Conservation (phyloP, 1,284 basidiomycete species). For the Rhodotorula sp. region DNA sequence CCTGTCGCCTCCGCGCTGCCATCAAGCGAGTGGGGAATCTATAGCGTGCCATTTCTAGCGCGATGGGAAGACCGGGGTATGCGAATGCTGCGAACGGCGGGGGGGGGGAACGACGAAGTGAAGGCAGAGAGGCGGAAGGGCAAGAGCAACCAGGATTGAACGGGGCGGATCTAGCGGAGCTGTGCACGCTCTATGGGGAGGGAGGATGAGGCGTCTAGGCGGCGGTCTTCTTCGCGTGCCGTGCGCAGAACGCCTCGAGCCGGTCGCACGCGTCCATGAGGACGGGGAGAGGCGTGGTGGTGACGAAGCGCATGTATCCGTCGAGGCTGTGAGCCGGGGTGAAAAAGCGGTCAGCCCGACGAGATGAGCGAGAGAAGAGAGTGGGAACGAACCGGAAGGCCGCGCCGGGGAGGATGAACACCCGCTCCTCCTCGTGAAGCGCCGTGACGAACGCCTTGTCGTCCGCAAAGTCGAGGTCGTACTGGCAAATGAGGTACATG, state of each 20-base stretch:
- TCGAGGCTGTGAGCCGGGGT: slow-evolving; percentile 26
- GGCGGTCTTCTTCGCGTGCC: slow-evolving; percentile 45
- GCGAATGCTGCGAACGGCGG: neutral
- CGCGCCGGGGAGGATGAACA: slow-evolving; percentile 51
- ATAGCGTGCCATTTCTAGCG: neutral
- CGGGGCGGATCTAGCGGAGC: neutral
- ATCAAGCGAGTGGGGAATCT: neutral
- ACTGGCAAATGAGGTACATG: slow-evolving; percentile 47
- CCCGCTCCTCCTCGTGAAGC: slow-evolving; percentile 49
- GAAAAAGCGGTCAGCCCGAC: neutral
- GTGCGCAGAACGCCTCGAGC: slow-evolving; percentile 49
- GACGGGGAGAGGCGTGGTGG: slow-evolving; percentile 49
- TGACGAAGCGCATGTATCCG: slow-evolving; percentile 51
- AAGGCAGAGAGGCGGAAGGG: neutral
- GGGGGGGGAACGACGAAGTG: neutral
- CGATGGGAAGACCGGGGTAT: neutral
- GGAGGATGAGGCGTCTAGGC: neutral
- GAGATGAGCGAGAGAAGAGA: neutral
- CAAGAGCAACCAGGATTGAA: neutral
- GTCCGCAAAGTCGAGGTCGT: slow-evolving; percentile 41
- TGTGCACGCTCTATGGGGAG: too few relatives aligned
- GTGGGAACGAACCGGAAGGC: slow-evolving; percentile 43
- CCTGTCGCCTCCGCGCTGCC: too few relatives aligned
- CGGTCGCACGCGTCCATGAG: slow-evolving; percentile 50
- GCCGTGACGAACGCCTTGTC: slow-evolving; percentile 49